Base-by-base conservation (phyloP, 2,329 filamentous ascomycete genomes). In the Ophiostoma sp. region DNA sequence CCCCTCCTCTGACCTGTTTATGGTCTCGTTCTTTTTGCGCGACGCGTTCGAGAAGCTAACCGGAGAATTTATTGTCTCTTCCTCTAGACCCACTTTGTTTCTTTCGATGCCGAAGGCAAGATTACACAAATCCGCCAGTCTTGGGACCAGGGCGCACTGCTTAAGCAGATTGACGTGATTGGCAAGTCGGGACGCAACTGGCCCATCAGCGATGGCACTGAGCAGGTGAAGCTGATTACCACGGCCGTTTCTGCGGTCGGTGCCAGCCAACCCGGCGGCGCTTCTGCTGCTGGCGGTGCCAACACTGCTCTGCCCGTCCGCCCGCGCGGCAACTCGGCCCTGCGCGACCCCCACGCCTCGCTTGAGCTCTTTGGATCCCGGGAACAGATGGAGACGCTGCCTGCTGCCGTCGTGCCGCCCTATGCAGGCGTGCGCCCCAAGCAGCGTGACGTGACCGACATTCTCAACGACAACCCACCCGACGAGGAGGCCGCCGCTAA, bases 131-230 rank as follows among this genome's bases (percentile, higher is more conserved):
- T 98, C 76, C 93, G 95, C 78, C 89, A 95, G 77, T 93, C 92
- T 81, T 99, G 96, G 96, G 96, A 99, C 81, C 96, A 99, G 82
- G 95, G 91, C 75, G 92, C 94, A 71, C 88, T 99, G 55, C 88
- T 99, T 77, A 98, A 96, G 84, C 92, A 97, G 82, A 88, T 98
- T 76, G 95, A 98, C 75, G 91, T 98, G 73, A 98, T 99, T 82
- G 95, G 96, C 79, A 92, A 91, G 80, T 91, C 92, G 71, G 93
- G 93, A 73, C 93, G 92, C 81, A 97, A 96, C 83, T 99, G 96
- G 96, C 96, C 96, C 72, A 97, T 99, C 80, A 90, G 90, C 77
- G 94, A 97, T 80, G 92, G 91, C 80, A 89, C 89, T 78, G 94
- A 97, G 71, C 95, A 98, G 84, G 87, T 92, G 77, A 91, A 90